Base-by-base conservation (phyloP, 306 rosid species). In the Casuarina cunninghamiana region DNA sequence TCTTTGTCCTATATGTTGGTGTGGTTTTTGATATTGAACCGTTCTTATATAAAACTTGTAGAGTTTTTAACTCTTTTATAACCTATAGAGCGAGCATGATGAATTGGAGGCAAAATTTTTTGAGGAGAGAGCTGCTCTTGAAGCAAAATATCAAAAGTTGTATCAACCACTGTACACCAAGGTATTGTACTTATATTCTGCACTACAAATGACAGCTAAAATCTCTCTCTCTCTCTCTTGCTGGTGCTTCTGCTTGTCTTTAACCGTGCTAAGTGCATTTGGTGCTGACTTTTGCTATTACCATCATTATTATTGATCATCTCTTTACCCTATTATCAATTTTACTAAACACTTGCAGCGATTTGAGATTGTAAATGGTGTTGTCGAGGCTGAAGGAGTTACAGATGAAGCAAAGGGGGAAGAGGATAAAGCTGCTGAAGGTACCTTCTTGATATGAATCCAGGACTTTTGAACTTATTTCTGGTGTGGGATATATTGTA, bases 81-180 rank as follows among this genome's bases (percentile, higher is more conserved):
- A 9, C 60, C 38, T 78, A 53, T 89, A 93, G 98, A 83, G 91
- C 69, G 89, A 93, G 44, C 97, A 90, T 35, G 98, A 91, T 71
- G 97, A 93, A 54, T 72, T 90, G 3, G 97, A 93, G 82, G 86
- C 96, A 0, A 93, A 90, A 4, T 93, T 88, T 85, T 91, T 93
- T 8, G 98, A 93, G 83, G 98, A 93, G 79, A 89, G 98, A 83
- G 92, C 95, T 39, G 96, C 93, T 10, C 94, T 93, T 8, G 98
- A 93, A 82, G 97, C 97, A 50, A 93, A 90, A 85, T 93, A 93
- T 73, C 98, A 93, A 84, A 90, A 88, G 46, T 50, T 93, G 82
- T 91, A 91, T 81, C 93, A 90, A 8, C 98, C 97, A 3, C 61
- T 91, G 10, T 93, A 93, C 78, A 32, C 83, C 15, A 90, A 90